A percentile compares a stretch with the other conserved stretches of the same genome.
phyloP scores from a whole-genome alignment of 2,329 filamentous ascomycete genomes.

The Pestalotiopsis sp. region DNA sequence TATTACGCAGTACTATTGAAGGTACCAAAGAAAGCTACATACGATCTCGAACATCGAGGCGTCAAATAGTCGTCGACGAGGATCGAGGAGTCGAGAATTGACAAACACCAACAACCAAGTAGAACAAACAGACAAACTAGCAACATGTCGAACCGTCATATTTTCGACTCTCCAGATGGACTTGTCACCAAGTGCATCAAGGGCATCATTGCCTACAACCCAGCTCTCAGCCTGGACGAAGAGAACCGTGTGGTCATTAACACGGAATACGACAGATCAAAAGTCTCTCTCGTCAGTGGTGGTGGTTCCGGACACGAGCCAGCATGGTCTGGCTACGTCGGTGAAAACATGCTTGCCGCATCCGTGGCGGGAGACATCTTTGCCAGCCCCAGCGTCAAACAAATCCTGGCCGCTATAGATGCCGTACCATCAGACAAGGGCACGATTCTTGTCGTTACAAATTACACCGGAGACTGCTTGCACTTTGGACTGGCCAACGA shows the following conservation, averaged over 20 bases:
- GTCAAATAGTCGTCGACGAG: not conserved
- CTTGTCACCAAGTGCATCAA: constrained; percentile 55
- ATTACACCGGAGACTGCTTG: constrained; percentile 67
- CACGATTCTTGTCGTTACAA: constrained; percentile 63
- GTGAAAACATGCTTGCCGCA: constrained; percentile 61
- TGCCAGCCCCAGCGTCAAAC: constrained; percentile 64
- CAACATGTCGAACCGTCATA: constrained; percentile 54
- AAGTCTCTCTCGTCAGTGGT: constrained; percentile 55
- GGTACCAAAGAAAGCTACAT: no score
- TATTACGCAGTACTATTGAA: not conserved
- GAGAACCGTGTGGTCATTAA: constrained; percentile 55
- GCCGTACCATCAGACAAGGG: constrained; percentile 56
- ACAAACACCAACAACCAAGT: no score
- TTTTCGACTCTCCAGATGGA: constrained; percentile 55
- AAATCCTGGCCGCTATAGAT: constrained; percentile 62
- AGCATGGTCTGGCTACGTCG: constrained; percentile 67
- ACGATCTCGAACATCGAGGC: not conserved
- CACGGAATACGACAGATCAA: constrained; percentile 43
- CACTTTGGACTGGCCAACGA: constrained; percentile 64
- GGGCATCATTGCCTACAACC: constrained; percentile 57
- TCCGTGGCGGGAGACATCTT: constrained; percentile 66
- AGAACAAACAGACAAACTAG: constrained; percentile 7
- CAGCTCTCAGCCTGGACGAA: constrained; percentile 51
- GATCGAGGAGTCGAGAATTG: not conserved
- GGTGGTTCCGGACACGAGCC: constrained; percentile 63